phyloP scores from a whole-genome alignment of 441 rosid genomes.

The Lepidium campestre region DNA sequence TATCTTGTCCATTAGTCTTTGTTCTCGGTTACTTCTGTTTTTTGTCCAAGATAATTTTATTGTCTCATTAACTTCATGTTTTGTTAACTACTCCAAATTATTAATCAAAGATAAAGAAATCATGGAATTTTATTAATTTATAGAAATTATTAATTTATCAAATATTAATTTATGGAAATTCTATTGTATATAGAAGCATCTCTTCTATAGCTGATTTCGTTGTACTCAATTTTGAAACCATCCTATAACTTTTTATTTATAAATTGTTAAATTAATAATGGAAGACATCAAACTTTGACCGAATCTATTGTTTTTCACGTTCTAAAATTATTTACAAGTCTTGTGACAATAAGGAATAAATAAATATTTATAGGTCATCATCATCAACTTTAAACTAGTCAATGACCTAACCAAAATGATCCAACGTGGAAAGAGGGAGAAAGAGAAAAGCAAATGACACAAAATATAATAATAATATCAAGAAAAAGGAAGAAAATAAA shows the following conservation, averaged over 20 bases:
- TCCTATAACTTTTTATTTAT: too few relatives aligned
- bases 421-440: background rate
- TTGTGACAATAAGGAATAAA: too few relatives aligned
- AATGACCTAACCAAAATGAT: constrained; percentile 14
- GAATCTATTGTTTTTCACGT: background rate
- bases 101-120: too few relatives aligned
- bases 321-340: background rate
- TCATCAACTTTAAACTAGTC: constrained; percentile 26
- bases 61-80: too few relatives aligned
- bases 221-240: too few relatives aligned
- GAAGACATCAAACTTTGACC: constrained; percentile 8
- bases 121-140: too few relatives aligned
- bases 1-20: too few relatives aligned
- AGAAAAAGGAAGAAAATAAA: background rate
- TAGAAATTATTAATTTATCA: too few relatives aligned
- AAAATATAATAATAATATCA: background rate
- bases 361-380: background rate
- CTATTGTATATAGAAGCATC: background rate
- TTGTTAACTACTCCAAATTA: too few relatives aligned
- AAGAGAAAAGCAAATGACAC: background rate
- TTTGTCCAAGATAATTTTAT: too few relatives aligned
- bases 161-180: too few relatives aligned
- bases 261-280: background rate
- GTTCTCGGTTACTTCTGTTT: too few relatives aligned
- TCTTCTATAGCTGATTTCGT: background rate